phyloP scores from a whole-genome alignment of 2,329 filamentous ascomycete species.

The Exophiala bonariae region DNA sequence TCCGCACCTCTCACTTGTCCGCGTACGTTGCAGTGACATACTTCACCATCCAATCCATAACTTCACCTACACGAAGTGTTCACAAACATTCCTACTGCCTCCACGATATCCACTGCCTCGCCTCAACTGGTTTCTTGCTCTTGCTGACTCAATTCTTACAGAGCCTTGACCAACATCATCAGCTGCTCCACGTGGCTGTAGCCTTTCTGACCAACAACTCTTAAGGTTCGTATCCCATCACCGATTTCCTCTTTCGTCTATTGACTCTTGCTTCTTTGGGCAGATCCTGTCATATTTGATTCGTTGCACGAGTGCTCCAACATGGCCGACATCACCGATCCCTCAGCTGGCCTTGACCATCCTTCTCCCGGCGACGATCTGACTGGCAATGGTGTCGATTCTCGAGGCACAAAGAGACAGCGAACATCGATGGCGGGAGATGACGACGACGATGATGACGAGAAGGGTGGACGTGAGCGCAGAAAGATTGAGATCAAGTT shows the following conservation, averaged over 20 bases:
- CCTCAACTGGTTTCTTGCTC: not conserved
- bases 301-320: constrained; percentile 31
- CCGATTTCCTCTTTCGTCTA: constrained; percentile 24
- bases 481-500: constrained; percentile 99
- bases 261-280: constrained; percentile 28
- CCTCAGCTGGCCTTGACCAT: constrained; percentile 70
- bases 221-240: constrained; percentile 18
- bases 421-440: constrained; percentile 76
- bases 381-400: constrained; percentile 70
- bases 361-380: constrained; percentile 71
- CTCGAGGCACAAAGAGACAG: constrained; percentile 84
- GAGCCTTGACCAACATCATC: not conserved
- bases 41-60: not conserved
- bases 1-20: constrained; percentile 7
- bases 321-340: constrained; percentile 79
- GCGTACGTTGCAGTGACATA: constrained; percentile 16
- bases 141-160: constrained; percentile 11
- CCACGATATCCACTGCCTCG: constrained; percentile 3
- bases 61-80: not conserved
- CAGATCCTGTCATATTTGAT: constrained; percentile 16
- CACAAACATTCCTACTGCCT: constrained; percentile 1
- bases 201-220: constrained; percentile 1
- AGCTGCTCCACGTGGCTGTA: not conserved
- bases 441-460: constrained; percentile 95
- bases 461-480: constrained; percentile 95